Evolutionary conservation across 2,329 filamentous ascomycete genomes (phyloP).

Genomic region (Fusarium sp.): DNA sequence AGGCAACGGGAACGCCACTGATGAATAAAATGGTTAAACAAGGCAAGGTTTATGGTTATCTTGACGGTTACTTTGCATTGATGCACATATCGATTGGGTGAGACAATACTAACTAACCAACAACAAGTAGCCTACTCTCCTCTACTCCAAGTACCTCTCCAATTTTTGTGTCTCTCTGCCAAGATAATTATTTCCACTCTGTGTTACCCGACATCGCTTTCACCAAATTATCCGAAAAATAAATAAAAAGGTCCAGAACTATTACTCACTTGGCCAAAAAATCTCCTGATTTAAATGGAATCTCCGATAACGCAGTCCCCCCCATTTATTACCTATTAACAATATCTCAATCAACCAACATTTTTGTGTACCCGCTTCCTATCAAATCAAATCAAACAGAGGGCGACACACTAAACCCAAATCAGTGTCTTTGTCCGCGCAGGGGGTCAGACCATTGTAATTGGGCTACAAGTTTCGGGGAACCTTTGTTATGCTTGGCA

Average conservation of each 20-base stretch:
- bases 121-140: not conserved
- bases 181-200: too few species aligned
- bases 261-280: not conserved
- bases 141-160: not conserved
- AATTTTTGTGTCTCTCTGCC: not conserved
- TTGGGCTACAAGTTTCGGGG: slow-evolving; percentile 6
- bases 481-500: slow-evolving; percentile 41
- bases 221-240: not conserved
- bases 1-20: not conserved
- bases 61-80: slow-evolving; percentile 19
- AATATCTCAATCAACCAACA: too few species aligned
- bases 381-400: too few species aligned
- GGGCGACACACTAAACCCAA: not conserved
- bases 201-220: too few species aligned
- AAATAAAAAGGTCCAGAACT: not conserved
- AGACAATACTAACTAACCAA: not conserved
- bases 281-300: not conserved
- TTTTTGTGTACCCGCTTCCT: too few species aligned
- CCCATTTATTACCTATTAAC: not conserved
- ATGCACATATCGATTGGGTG: not conserved
- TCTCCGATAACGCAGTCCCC: slow-evolving; percentile 8
- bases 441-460: not conserved
- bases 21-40: slow-evolving; percentile 1
- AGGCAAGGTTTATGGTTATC: slow-evolving; percentile 14
- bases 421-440: slow-evolving; percentile 3